Evolutionary conservation across 2,329 filamentous ascomycete species (phyloP).

Genomic region (Fusarium metavorans): DNA sequence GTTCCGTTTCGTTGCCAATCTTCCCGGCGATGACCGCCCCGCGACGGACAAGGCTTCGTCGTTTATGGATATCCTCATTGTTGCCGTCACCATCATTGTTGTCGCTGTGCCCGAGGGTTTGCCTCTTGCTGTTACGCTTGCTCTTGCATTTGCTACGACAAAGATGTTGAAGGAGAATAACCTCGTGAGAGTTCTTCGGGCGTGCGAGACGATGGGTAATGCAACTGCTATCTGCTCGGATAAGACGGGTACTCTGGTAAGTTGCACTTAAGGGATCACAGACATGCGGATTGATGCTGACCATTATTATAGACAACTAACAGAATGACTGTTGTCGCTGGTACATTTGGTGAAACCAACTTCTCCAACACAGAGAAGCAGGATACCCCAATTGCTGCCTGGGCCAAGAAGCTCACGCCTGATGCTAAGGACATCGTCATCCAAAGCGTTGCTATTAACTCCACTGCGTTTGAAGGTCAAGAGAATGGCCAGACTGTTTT

Average conservation of each 20-base stretch:
- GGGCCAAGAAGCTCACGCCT: neutral
- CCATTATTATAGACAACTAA: neutral
- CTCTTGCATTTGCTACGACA: conserved; percentile 75
- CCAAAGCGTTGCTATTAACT: neutral
- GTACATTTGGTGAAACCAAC: neutral
- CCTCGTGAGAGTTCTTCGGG: conserved; percentile 72
- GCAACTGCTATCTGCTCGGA: conserved; percentile 81
- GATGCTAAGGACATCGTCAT: neutral
- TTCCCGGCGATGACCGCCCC: neutral
- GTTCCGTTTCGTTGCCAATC: neutral
- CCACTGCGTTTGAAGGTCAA: neutral
- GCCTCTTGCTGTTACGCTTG: conserved; percentile 74
- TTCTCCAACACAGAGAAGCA: neutral
- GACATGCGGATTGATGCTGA: neutral
- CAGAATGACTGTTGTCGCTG: neutral
- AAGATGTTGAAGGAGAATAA: conserved; percentile 78
- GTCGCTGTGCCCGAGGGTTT: conserved; percentile 75
- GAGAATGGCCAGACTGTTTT: neutral
- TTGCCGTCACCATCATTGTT: conserved; percentile 48
- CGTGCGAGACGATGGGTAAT: conserved; percentile 79
- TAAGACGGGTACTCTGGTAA: conserved; percentile 47
- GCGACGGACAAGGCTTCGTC: neutral
- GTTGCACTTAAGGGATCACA: conserved; percentile 26
- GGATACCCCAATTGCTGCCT: neutral
- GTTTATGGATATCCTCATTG: neutral